A percentile compares a stretch with the other conserved stretches of the same genome.
Evolutionary conservation across 2,329 filamentous ascomycete genomes (phyloP).

Genomic region (Alternaria sp.): DNA sequence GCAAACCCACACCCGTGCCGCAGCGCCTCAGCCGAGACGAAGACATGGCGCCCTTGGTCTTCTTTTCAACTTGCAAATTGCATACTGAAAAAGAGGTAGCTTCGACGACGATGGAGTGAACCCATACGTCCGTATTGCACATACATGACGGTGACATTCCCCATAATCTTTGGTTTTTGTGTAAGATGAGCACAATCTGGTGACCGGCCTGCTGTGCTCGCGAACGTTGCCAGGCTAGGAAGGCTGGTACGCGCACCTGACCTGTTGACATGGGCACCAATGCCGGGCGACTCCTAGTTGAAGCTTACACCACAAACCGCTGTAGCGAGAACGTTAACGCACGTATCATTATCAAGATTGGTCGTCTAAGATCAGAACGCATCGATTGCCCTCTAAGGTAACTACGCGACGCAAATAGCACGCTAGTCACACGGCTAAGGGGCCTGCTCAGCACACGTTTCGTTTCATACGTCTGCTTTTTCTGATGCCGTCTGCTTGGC

Average conservation of each 20-base stretch:
- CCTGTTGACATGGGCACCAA: conserved; percentile 4
- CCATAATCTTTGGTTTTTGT: background rate
- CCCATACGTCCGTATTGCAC: background rate
- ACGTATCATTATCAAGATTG: conserved; percentile 5
- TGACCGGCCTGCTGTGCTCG: conserved; percentile 9
- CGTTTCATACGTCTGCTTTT: conserved; percentile 11
- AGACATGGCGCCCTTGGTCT: conserved; percentile 2
- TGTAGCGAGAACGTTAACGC: background rate
- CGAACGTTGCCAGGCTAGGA: conserved; percentile 10
- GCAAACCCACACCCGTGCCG: conserved; percentile 19
- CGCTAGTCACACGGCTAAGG: background rate
- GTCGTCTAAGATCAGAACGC: background rate
- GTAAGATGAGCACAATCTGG: conserved; percentile 12
- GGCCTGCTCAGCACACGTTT: conserved; percentile 11
- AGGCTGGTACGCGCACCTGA: conserved; percentile 7
- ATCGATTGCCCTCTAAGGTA: background rate
- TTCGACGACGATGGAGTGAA: background rate
- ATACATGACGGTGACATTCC: background rate
- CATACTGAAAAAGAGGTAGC: conserved; percentile 5
- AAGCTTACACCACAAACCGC: conserved; percentile 1
- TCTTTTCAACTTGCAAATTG: conserved; percentile 10
- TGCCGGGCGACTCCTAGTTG: background rate
- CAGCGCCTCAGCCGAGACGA: conserved; percentile 27
- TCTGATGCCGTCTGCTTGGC: background rate
- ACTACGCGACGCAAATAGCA: conserved; percentile 8